Evolutionary conservation across 768 basidiomycete species (phyloP), one percentile per base, ranked within the genome.

Genomic region (Boletus rubroflammeus): DNA sequence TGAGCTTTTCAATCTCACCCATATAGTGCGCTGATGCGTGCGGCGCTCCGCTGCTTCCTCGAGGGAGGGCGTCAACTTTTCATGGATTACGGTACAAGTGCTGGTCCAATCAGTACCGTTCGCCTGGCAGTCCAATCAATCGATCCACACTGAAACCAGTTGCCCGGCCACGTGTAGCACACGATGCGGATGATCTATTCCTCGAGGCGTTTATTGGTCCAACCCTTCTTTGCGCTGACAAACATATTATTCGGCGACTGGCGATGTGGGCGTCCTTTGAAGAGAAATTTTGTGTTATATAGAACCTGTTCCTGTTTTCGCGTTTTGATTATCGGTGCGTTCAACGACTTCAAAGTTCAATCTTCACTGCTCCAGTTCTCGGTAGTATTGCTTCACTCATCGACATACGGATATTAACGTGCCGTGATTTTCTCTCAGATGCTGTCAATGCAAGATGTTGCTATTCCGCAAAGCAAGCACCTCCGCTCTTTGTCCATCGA

Each of bases 101-200:
- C 35, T 34, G 52, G 45, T 41, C 56, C 51, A 51, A 59, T 50
- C 57, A 43, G 28, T 25, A 21, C 23, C 19, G 21, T 45, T 34
- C 40, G 42, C 45, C 26, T 45, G 42, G 15, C 23, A 19, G 14
- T 41, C 17, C 32, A 29, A 17, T 14, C 7, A 7, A 29, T 17
- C 49, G 53, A 42, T 45, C 31, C 45, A 50, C 55, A 43, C 19
- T 34, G 32, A 17, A 19, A 48, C 11, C 25, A 29, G 45, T 15
- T 48, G 5, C 10, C n/a, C 19, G 26, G 52, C 40, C 60, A 50
- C 63, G 59, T 63, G 63, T 50, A 42, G 17, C 42, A 58, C 65
- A 61, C 39, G 65, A 62, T 61, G 63, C 21, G 31, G 29, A 6
- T 35, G 48, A 49, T 62, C 50, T n/a, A 25, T 45, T 52, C 50